These are phyloP conservation scores for Talaromyces sp. DNA, from an alignment of 2,329 filamentous ascomycete genomes.

Conservation along the genomic window DNA sequence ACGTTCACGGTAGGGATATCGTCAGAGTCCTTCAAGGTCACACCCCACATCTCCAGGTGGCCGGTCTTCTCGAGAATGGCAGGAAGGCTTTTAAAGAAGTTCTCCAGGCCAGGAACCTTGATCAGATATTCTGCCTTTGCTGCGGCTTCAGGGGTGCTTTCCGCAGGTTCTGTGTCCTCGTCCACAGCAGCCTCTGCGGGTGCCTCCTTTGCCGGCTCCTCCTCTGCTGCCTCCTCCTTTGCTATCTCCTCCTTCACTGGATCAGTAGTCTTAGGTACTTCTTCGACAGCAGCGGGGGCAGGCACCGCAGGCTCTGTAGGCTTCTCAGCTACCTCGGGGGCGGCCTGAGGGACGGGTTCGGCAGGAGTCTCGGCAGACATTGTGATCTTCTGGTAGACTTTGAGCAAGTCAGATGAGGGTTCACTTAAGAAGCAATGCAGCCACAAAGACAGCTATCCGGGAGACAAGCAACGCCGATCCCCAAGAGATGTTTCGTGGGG, in stretches of 20 bases:
- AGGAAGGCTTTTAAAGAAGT: conserved; percentile 55
- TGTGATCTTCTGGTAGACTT: not conserved
- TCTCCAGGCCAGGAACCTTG: conserved; percentile 41
- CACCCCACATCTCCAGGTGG: conserved; percentile 81
- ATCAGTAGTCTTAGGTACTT: conserved; percentile 11
- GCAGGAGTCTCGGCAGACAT: conserved; percentile 7
- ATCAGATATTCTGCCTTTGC: conserved; percentile 30
- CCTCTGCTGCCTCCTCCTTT: no score
- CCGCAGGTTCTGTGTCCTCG: conserved; percentile 3
- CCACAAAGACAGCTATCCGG: not conserved
- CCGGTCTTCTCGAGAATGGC: conserved; percentile 51
- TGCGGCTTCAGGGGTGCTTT: conserved; percentile 2
- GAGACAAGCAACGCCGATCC: not conserved
- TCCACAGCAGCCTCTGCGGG: conserved; percentile 10
- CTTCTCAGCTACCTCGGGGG: conserved; percentile 3
- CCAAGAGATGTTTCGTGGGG: not conserved
- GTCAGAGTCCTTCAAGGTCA: conserved; percentile 51
- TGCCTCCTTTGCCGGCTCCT: not conserved
- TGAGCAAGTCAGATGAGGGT: not conserved
- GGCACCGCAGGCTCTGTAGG: conserved; percentile 6
- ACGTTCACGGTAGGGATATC: conserved; percentile 75
- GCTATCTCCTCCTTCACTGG: conserved; percentile 14
- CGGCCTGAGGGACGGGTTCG: conserved; percentile 2
- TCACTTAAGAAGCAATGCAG: not conserved
- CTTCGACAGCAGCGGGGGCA: not conserved